Percentiles rank a stretch among this genome's conserved stretches.
Conservation (phyloP, 169 alveolate genomes). For the Miamiensis avidus region DNA sequence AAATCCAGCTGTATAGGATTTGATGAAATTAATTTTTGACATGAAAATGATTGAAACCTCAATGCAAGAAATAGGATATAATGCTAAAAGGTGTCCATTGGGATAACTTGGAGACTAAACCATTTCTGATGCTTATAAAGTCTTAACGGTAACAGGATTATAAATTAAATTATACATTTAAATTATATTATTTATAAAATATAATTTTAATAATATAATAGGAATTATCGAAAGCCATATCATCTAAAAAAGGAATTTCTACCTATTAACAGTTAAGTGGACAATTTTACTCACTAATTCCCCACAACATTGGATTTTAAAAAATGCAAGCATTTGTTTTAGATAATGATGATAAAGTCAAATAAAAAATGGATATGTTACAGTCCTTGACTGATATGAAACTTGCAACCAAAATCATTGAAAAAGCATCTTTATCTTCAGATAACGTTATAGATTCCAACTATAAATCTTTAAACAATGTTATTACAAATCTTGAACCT, state of each 20-base stretch:
- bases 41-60: constrained; percentile 67
- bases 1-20: background rate
- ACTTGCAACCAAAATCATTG: constrained; percentile 40
- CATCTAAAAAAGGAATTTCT: constrained; percentile 33
- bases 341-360: constrained; percentile 33
- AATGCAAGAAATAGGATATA: constrained; percentile 83
- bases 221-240: constrained; percentile 50
- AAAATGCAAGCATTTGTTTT: constrained; percentile 48
- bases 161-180: too few species aligned
- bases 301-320: constrained; percentile 61
- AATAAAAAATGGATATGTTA: constrained; percentile 37
- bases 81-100: constrained; percentile 81
- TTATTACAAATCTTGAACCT: too few species aligned
- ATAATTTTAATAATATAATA: too few species aligned
- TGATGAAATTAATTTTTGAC: constrained; percentile 64
- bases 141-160: constrained; percentile 61
- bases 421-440: background rate
- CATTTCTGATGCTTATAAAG: constrained; percentile 66
- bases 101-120: constrained; percentile 77
- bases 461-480: too few species aligned
- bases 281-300: constrained; percentile 45
- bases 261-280: constrained; percentile 25
- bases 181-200: too few species aligned
- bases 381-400: constrained; percentile 43
- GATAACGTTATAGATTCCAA: constrained; percentile 34